phyloP scores from a whole-genome alignment of 768 basidiomycete genomes.

The Thelephora aurantiotincta region DNA sequence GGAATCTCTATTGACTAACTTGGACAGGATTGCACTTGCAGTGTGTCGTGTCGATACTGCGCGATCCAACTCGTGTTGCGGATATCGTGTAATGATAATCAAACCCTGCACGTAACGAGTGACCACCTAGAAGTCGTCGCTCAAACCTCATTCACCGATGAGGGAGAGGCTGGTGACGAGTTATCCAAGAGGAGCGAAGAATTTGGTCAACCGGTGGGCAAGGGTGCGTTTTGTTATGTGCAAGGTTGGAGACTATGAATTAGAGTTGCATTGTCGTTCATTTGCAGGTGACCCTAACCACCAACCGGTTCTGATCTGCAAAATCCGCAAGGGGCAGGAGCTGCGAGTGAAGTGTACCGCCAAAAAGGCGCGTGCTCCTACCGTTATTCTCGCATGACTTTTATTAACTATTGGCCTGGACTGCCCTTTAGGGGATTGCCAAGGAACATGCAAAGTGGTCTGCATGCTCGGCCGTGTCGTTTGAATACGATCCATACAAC shows the following conservation, averaged over 20 bases:
- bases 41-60: slow-evolving; percentile 74
- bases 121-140: slow-evolving; percentile 60
- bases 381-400: neutral
- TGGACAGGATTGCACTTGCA: slow-evolving; percentile 80
- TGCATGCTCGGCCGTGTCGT: slow-evolving; percentile 86
- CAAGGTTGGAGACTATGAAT: neutral
- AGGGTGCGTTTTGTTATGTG: slow-evolving; percentile 35
- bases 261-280: slow-evolving; percentile 2
- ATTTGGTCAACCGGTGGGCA: slow-evolving; percentile 79
- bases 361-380: slow-evolving; percentile 57
- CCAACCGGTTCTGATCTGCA: slow-evolving; percentile 73
- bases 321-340: slow-evolving; percentile 90
- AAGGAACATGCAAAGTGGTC: slow-evolving; percentile 99
- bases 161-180: slow-evolving; percentile 49
- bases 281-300: slow-evolving; percentile 42
- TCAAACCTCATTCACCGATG: slow-evolving; percentile 16
- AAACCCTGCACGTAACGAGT: slow-evolving; percentile 79
- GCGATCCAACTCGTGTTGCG: slow-evolving; percentile 73
- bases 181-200: slow-evolving; percentile 55
- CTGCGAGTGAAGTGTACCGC: slow-evolving; percentile 76
- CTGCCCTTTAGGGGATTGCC: slow-evolving; percentile 65
- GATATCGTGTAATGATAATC: slow-evolving; percentile 51
- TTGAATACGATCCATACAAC: slow-evolving; percentile 98
- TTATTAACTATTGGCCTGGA: neutral
- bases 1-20: neutral